phyloP scores from a whole-genome alignment of 768 basidiomycete genomes.

The Mycena sanguinolenta region DNA sequence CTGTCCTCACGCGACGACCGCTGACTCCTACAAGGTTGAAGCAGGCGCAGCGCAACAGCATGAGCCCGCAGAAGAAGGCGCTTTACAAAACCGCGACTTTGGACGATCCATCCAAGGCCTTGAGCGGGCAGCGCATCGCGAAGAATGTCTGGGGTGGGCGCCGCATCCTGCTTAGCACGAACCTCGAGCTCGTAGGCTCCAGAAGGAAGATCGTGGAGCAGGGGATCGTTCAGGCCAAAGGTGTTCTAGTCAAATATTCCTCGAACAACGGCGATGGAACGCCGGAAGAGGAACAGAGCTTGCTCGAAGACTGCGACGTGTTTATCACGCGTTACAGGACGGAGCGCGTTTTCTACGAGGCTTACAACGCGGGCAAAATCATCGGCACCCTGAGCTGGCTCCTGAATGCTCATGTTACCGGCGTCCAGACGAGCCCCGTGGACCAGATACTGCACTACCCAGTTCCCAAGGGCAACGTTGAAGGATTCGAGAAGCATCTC shows the following conservation, averaged over 20 bases:
- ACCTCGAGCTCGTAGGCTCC: conserved; percentile 65
- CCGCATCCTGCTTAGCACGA: conserved; percentile 71
- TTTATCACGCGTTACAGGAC: conserved; percentile 76
- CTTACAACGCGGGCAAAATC: conserved; percentile 66
- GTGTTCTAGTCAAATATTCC: conserved; percentile 54
- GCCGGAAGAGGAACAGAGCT: conserved; percentile 51
- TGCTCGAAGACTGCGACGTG: conserved; percentile 70
- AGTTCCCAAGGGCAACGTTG: conserved; percentile 70
- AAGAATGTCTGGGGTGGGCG: conserved; percentile 70
- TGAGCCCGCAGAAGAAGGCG: conserved; percentile 51
- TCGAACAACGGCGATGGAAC: conserved; percentile 42
- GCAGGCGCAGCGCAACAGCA: conserved; percentile 47
- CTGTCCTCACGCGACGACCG: conserved; percentile 52
- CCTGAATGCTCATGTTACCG: conserved; percentile 79
- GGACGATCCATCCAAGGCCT: conserved; percentile 10
- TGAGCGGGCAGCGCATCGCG: not conserved
- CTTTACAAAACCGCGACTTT: conserved; percentile 49
- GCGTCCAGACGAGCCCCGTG: conserved; percentile 70
- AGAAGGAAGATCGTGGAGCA: conserved; percentile 69
- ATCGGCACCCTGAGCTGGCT: conserved; percentile 90
- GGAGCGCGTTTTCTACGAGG: conserved; percentile 79
- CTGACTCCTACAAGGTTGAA: conserved; percentile 40
- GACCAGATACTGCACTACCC: conserved; percentile 91
- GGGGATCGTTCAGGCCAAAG: conserved; percentile 71
- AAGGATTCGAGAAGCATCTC: conserved; percentile 66